Conservation (phyloP, 1,139 yeast species). For the Blastobotrys capitulatus region DNA sequence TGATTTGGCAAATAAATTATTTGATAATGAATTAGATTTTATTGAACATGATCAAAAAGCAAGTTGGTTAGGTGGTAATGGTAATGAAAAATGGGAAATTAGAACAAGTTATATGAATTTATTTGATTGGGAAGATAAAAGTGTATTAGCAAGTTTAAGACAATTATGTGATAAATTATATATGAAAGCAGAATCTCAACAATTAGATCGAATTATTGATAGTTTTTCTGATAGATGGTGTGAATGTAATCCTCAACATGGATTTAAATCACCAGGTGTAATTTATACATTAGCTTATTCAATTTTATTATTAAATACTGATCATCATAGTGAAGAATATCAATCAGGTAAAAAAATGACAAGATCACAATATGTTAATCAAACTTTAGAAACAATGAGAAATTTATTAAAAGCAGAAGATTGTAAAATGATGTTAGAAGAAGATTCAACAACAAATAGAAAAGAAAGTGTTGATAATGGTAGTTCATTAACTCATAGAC, state of each 20-base stretch:
- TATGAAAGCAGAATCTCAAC: conserved; percentile 80
- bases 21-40: conserved; percentile 19
- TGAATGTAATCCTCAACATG: conserved; percentile 42
- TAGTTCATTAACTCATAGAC: conserved; percentile 6
- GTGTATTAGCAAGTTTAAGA: conserved; percentile 48
- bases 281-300: conserved; percentile 73
- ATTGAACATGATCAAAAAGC: conserved; percentile 24
- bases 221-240: conserved; percentile 67
- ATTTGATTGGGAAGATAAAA: conserved; percentile 30
- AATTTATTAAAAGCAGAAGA: conserved; percentile 18
- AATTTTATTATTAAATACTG: conserved; percentile 58
- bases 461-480: conserved; percentile 15
- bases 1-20: conserved; percentile 18
- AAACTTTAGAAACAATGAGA: conserved; percentile 22
- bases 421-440: conserved; percentile 2
- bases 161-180: conserved; percentile 58
- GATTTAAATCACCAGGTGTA: conserved; percentile 53
- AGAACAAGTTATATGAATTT: conserved; percentile 28
- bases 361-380: conserved; percentile 28
- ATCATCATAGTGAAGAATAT: conserved; percentile 32
- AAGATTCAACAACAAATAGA: conserved; percentile 5
- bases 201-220: conserved; percentile 68
- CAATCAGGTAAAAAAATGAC: conserved; percentile 33
- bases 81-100: conserved; percentile 21
- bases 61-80: conserved; percentile 30